Base-by-base conservation (phyloP, 441 rosid species). In the Brassica hybrid region DNA sequence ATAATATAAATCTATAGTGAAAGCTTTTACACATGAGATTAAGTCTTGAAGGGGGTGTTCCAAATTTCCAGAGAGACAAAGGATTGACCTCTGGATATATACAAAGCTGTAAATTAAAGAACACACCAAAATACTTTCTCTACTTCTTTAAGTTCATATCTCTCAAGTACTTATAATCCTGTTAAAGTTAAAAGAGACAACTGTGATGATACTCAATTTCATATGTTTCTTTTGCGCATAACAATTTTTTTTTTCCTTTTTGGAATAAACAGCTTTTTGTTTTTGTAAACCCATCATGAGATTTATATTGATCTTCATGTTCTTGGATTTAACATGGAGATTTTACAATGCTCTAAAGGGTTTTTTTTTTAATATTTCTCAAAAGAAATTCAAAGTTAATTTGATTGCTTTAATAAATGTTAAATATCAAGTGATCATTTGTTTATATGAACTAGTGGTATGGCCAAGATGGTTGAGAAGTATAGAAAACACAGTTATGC, bases 401-500 rank as follows among this genome's bases (percentile, higher is more conserved):
- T 71, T 71, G 30, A 32, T 69, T 30, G 12, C 67, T 38, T 56
- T 3, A 65, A 16, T 17, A 66, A 10, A 11, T 72, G 25, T n/a
- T 59, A n/a, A 2, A 61, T 19, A 9, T 64, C 1, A 6, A 43
- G 4, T 71, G 71, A 71, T 16, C 60, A 60, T 57, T 58, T 72
- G 45, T 69, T 60, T 76, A 5, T 38, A 10, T 76, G 71, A 25
- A 60, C 56, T 70, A 71, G 72, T 83, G 93, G 97, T 80, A 87
- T 88, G 87, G 45, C 80, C n/a, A 82, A 79, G 77, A 86, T 85
- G 19, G 75, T 94, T 74, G 93, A 91, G 79, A 94, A 74, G 83
- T 94, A 90, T 83, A 90, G 84, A 32, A 87, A 81, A 48, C 80
- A 76, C 80, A 85, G 85, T 68, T 87, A 88, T 79, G 87, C 84